Evolutionary conservation across 176 grass and related monocot genomes (phyloP).

Genomic region (Echinochloa phyllopogon): DNA sequence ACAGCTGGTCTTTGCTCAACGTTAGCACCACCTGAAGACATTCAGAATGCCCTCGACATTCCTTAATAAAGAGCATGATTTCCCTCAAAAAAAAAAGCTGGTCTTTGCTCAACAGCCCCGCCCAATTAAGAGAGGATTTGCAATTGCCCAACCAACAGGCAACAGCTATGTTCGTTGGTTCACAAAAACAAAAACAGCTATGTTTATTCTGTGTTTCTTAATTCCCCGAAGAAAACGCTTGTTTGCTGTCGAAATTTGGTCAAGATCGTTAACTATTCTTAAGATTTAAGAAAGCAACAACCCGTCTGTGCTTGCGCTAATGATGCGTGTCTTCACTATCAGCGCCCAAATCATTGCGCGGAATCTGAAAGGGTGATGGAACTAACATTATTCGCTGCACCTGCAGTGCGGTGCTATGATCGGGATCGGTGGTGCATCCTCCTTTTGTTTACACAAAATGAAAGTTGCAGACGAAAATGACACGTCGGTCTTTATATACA

Average conservation of each 20-base stretch:
- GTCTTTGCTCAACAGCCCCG: no score
- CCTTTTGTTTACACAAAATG: background rate
- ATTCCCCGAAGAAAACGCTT: no score
- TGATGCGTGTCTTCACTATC: constrained; percentile 28
- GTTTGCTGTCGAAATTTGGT: constrained; percentile 8
- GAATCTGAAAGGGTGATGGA: constrained; percentile 9
- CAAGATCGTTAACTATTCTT: background rate
- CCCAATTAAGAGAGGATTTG: no score
- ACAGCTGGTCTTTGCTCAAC: no score
- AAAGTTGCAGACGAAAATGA: background rate
- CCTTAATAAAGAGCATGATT: no score
- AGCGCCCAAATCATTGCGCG: constrained; percentile 33
- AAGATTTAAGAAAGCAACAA: constrained; percentile 21
- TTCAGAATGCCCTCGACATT: no score
- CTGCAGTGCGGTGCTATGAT: constrained; percentile 23
- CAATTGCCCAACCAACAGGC: background rate
- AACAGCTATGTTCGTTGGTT: background rate
- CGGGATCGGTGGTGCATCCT: constrained; percentile 24
- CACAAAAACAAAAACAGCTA: no score
- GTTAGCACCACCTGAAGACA: no score
- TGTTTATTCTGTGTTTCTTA: background rate
- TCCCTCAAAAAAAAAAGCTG: no score
- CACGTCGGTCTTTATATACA: background rate
- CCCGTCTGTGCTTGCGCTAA: constrained; percentile 10
- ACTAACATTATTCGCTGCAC: constrained; percentile 27